Conservation (phyloP, 768 basidiomycete species). For the Xerocomellus amylosporus region DNA sequence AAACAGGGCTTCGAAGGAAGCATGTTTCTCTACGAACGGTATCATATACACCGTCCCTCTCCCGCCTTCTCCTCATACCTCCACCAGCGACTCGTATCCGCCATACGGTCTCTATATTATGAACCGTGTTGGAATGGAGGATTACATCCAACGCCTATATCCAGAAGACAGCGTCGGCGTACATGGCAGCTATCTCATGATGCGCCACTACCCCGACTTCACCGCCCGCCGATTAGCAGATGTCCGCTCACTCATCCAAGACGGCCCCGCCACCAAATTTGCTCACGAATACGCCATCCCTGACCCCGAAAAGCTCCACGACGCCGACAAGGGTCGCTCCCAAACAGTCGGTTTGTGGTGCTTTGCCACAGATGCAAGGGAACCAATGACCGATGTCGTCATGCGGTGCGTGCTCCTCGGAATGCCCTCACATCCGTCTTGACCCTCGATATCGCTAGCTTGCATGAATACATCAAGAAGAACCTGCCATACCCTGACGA, state of each 20-base stretch:
- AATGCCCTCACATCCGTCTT: not conserved
- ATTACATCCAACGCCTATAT: conserved; percentile 70
- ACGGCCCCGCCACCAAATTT: conserved; percentile 43
- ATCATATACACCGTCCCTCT: not conserved
- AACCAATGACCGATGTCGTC: conserved; percentile 71
- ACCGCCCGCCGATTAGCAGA: conserved; percentile 47
- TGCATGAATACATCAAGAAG: conserved; percentile 65
- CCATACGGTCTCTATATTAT: conserved; percentile 84
- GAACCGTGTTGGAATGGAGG: conserved; percentile 77
- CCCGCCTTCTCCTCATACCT: conserved; percentile 6
- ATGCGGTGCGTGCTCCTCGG: conserved; percentile 46
- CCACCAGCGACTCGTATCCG: conserved; percentile 64
- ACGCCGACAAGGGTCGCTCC: conserved; percentile 53
- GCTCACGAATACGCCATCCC: conserved; percentile 45
- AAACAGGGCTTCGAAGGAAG: conserved; percentile 84
- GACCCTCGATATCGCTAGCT: conserved; percentile 33
- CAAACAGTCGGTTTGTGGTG: conserved; percentile 75
- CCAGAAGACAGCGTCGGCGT: conserved; percentile 71
- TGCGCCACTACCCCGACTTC: conserved; percentile 70
- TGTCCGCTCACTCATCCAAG: conserved; percentile 29
- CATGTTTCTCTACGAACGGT: conserved; percentile 89
- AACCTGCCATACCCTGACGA: conserved; percentile 70
- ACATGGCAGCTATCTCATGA: conserved; percentile 66
- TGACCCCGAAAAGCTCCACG: conserved; percentile 42
- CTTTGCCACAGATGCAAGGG: conserved; percentile 63